Base-by-base conservation (phyloP, 2,329 filamentous ascomycete species). In the Macroventuria anomochaeta region DNA sequence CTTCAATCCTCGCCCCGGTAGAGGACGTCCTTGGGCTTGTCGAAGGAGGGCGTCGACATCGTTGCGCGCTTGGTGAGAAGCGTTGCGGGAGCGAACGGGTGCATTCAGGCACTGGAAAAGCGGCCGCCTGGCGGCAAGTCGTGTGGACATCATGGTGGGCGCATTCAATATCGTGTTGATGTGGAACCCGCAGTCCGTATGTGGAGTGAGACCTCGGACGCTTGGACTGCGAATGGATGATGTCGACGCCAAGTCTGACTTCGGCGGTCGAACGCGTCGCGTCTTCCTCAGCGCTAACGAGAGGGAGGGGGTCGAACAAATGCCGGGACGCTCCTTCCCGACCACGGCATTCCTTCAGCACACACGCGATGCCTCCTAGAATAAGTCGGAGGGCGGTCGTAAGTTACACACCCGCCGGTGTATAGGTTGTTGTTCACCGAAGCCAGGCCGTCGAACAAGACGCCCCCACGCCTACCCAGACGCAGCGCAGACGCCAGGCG, bases 61-160 rank as follows among this genome's bases (percentile, higher is more conserved):
- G 41, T 49, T 44, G 40, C 55, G 52, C 25, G 55, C 53, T 32
- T 59, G 52, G 53, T 53, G 58, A 15, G 65, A 59, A 55, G 52
- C 41, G 21, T 65, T 57, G 46, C 65, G 64, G 13, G 46, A 58
- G 63, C 15, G 59, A 38, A 18, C 3, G 23, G 52, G 46, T 3
- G 60, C 52, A 29, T 65, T 55, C 39, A 74, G 66, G 46, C 64
- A 71, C 40, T 64, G 71, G 59, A 65, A 60, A 26, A 70, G 20
- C 15, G 70, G 67, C 32, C 69, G 70, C 37, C 65, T 65, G 41
- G 65, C 58, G 55, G 67, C 57, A 17, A 65, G 56, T 41, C 72
- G 71, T 59, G 69, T 37, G 41, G 65, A 48, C 7, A 59, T 71
- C 70, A 74, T 73, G 60, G 58, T 54, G 59, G 58, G 55, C 51